A percentile compares a stretch with the other conserved stretches of the same genome.
Conservation (phyloP, 2,329 filamentous ascomycete genomes). For the Pleurostoma richardsiae region DNA sequence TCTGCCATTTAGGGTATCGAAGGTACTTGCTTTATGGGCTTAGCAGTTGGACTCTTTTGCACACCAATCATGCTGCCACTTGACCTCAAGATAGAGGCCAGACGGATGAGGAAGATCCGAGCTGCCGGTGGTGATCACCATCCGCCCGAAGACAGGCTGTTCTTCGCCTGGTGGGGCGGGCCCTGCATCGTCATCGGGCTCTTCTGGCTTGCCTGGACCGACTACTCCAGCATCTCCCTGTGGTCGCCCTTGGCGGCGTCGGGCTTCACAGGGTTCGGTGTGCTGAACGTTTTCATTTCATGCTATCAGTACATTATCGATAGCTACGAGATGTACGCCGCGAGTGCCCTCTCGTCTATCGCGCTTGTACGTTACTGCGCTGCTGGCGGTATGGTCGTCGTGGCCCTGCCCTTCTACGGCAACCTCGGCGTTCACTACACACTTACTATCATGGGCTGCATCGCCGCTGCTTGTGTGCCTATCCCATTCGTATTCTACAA, state of each 20-base stretch:
- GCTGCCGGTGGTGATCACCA: slow-evolving; percentile 18
- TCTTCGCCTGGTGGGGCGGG: slow-evolving; percentile 44
- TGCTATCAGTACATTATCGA: slow-evolving; percentile 55
- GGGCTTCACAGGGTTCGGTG: slow-evolving; percentile 46
- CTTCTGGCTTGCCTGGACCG: slow-evolving; percentile 56
- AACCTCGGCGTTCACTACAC: slow-evolving; percentile 24
- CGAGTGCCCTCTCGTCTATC: slow-evolving; percentile 23
- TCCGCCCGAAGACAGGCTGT: slow-evolving; percentile 47
- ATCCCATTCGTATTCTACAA: slow-evolving; percentile 28
- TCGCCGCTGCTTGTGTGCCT: slow-evolving; percentile 22
- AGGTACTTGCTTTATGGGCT: slow-evolving; percentile 22
- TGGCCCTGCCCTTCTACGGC: slow-evolving; percentile 29
- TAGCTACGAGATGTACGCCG: slow-evolving; percentile 47
- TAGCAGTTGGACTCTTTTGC: slow-evolving; percentile 29
- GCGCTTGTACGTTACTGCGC: slow-evolving; percentile 24
- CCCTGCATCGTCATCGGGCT: slow-evolving; percentile 43
- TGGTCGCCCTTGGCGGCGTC: slow-evolving; percentile 46
- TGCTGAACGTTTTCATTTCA: slow-evolving; percentile 42
- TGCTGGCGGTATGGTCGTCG: slow-evolving; percentile 32
- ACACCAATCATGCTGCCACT: slow-evolving; percentile 24
- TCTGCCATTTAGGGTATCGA: too few species aligned
- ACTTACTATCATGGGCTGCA: slow-evolving; percentile 23
- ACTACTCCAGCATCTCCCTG: slow-evolving; percentile 31
- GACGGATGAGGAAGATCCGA: background rate
- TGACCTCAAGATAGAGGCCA: slow-evolving; percentile 21